These are phyloP conservation scores for Ogataea glucozyma DNA, from an alignment of 805 yeast species.

Conservation along the genomic window DNA sequence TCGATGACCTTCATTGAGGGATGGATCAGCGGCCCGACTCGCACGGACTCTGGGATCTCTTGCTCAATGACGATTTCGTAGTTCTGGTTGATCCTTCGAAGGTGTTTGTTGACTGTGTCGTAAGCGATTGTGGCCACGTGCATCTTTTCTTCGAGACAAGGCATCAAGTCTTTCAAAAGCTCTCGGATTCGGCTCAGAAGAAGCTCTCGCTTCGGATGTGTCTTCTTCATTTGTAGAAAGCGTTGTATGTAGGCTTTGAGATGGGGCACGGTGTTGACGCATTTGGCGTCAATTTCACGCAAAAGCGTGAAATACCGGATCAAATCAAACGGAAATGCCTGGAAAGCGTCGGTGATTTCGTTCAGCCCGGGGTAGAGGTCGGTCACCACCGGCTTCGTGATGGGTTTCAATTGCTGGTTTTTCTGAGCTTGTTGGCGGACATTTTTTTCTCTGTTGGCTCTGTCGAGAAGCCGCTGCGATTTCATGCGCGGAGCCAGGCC, in stretches of 20 bases:
- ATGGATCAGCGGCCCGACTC: conserved; percentile 80
- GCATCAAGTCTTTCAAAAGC: conserved; percentile 69
- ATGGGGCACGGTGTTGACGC: conserved; percentile 71
- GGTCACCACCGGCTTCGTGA: conserved; percentile 26
- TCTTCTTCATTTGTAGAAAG: conserved; percentile 43
- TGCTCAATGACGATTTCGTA: conserved; percentile 69
- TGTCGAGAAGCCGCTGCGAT: conserved; percentile 30
- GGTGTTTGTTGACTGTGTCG: conserved; percentile 68
- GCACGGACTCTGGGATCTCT: conserved; percentile 80
- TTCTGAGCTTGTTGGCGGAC: conserved; percentile 12
- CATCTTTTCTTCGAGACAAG: conserved; percentile 95
- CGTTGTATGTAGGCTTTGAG: conserved; percentile 54
- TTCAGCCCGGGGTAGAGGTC: conserved; percentile 81
- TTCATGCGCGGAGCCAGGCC: conserved; percentile 30
- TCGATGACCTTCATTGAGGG: conserved; percentile 78
- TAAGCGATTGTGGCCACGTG: conserved; percentile 92
- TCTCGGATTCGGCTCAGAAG: conserved; percentile 44
- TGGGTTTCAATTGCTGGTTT: conserved; percentile 19
- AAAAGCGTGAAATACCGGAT: conserved; percentile 82
- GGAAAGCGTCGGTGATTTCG: conserved; percentile 87
- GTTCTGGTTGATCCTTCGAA: conserved; percentile 75
- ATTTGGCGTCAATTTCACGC: conserved; percentile 94
- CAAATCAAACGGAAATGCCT: conserved; percentile 83
- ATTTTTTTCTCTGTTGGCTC: conserved; percentile 21
- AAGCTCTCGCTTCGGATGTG: conserved; percentile 40